Conservation (phyloP, 257 asterid species). For the Solanum dulcamara region DNA sequence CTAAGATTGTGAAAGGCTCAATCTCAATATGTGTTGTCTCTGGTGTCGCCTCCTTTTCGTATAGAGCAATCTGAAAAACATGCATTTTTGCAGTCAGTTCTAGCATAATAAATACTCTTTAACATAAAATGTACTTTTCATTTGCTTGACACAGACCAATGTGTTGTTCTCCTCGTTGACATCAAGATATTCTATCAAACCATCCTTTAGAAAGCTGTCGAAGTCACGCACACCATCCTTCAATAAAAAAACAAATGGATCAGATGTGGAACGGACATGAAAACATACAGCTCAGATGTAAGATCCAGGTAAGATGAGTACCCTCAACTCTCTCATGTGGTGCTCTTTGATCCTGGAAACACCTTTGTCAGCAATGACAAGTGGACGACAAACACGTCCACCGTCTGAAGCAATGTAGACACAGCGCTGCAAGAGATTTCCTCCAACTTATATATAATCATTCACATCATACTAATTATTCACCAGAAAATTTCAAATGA, state of each 20-base stretch:
- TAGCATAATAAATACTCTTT: background rate
- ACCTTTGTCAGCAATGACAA: conserved; percentile 91
- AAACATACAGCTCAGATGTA: background rate
- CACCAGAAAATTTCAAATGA: background rate
- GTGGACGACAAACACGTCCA: conserved; percentile 98
- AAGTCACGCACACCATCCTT: conserved; percentile 90
- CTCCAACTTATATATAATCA: conserved; percentile 1
- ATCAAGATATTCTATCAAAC: conserved; percentile 92
- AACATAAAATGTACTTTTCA: background rate
- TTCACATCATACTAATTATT: background rate
- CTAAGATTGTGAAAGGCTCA: conserved; percentile 91
- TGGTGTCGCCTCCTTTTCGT: conserved; percentile 68
- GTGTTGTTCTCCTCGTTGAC: conserved; percentile 97
- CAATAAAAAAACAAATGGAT: conserved; percentile 12
- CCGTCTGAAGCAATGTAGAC: conserved; percentile 98
- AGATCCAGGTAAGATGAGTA: conserved; percentile 11
- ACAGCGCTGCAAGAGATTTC: conserved; percentile 54
- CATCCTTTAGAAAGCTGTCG: conserved; percentile 71
- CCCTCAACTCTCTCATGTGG: conserved; percentile 98
- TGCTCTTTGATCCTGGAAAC: conserved; percentile 85
- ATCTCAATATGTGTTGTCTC: conserved; percentile 91
- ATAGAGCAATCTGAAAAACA: conserved; percentile 63
- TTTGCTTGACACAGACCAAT: conserved; percentile 39
- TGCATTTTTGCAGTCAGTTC: conserved; percentile 7
- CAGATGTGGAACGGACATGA: conserved; percentile 4